phyloP scores from a whole-genome alignment of 176 grass and related monocot species.

The Panicum miliaceum region DNA sequence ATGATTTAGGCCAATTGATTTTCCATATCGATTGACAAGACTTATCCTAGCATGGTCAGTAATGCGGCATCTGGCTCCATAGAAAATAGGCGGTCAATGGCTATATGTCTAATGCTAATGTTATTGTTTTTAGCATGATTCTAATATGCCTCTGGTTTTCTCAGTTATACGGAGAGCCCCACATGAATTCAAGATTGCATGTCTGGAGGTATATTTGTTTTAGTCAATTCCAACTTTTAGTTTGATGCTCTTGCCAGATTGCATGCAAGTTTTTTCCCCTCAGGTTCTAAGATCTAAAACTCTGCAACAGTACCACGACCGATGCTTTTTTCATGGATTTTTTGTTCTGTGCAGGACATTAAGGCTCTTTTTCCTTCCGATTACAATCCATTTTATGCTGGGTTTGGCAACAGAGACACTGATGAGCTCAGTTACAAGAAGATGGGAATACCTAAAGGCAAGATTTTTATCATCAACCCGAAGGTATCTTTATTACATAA shows the following conservation, averaged over 20 bases:
- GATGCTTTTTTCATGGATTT: slow-evolving; percentile 7
- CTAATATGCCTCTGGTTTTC: slow-evolving; percentile 37
- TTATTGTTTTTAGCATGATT: slow-evolving; percentile 16
- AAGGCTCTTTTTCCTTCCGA: slow-evolving; percentile 94
- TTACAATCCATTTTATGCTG: slow-evolving; percentile 99
- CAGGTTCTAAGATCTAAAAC: background rate
- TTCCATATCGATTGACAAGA: slow-evolving; percentile 3
- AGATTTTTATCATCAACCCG: slow-evolving; percentile 99
- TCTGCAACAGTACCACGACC: background rate
- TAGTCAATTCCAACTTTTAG: background rate
- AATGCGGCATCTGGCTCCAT: background rate
- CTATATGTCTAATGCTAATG: background rate
- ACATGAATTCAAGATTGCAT: slow-evolving; percentile 99
- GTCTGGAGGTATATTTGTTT: slow-evolving; percentile 84
- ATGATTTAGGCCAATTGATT: slow-evolving; percentile 3
- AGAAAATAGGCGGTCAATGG: background rate
- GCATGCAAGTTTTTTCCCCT: background rate
- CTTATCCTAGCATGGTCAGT: background rate
- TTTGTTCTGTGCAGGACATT: slow-evolving; percentile 79
- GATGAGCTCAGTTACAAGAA: slow-evolving; percentile 95
- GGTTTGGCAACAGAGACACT: slow-evolving; percentile 99
- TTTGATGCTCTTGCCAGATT: background rate
- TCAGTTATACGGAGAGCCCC: slow-evolving; percentile 95
- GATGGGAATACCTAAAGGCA: slow-evolving; percentile 98
- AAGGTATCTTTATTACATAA: slow-evolving; percentile 61